A percentile compares a stretch with the other conserved stretches of the same genome.
Conservation (phyloP, 257 asterid species). For the Solanum pimpinellifolium region DNA sequence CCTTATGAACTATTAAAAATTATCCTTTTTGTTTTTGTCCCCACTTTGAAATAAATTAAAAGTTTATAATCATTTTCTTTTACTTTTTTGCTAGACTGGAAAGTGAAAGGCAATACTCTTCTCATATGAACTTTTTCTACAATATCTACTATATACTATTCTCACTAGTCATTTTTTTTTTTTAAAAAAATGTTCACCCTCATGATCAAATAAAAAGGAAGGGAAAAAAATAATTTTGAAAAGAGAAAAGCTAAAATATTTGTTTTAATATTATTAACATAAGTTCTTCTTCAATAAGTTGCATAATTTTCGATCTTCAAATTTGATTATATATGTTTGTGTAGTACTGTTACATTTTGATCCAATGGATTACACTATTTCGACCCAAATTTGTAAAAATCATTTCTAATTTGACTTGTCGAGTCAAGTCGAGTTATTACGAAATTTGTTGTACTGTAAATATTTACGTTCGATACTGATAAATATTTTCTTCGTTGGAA, state of each 20-base stretch:
- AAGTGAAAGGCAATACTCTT: conserved; percentile 9
- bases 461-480: neutral
- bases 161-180: neutral
- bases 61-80: neutral
- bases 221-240: neutral
- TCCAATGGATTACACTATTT: neutral
- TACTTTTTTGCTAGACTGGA: neutral
- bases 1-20: neutral
- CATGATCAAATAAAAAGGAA: neutral
- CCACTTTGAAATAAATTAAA: neutral
- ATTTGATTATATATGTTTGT: neutral
- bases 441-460: accelerated
- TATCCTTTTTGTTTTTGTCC: neutral
- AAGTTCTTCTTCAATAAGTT: neutral
- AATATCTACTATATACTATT: neutral
- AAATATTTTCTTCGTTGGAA: neutral
- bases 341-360: neutral
- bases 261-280: neutral
- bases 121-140: neutral
- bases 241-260: neutral
- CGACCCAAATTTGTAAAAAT: neutral
- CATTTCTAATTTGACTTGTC: neutral
- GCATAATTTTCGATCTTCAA: neutral
- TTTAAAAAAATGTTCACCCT: neutral
- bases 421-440: neutral